A percentile compares a stretch with the other conserved stretches of the same genome.
Evolutionary conservation across 2,329 filamentous ascomycete genomes (phyloP).

Genomic region (Aspergillus jensenii): DNA sequence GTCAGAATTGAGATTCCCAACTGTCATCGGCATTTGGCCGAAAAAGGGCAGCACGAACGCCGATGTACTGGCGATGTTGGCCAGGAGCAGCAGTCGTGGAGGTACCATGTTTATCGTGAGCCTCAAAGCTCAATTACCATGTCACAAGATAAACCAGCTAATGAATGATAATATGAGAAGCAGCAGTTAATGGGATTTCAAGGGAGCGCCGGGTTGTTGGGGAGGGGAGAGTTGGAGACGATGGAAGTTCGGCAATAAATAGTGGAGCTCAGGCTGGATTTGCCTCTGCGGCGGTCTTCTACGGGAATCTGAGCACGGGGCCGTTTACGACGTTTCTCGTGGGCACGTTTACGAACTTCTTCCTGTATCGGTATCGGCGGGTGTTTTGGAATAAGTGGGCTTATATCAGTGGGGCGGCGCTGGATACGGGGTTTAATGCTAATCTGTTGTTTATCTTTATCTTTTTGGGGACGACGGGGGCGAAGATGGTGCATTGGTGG

Average conservation of each 20-base stretch:
- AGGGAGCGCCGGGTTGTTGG: not conserved
- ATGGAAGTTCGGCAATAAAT: not conserved
- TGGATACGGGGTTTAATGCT: conserved; percentile 63
- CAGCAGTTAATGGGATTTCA: no score
- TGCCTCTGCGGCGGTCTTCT: conserved; percentile 55
- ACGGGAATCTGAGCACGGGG: conserved; percentile 62
- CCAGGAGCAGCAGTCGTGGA: not conserved
- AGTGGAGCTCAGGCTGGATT: conserved; percentile 31
- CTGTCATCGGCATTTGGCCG: not conserved
- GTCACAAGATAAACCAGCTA: not conserved
- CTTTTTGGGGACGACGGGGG: conserved; percentile 57
- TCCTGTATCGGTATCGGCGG: conserved; percentile 56
- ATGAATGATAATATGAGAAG: not conserved
- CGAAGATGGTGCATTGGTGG: conserved; percentile 65
- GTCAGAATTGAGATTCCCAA: not conserved
- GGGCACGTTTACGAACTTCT: conserved; percentile 62
- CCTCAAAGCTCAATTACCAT: not conserved
- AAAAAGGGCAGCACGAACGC: not conserved
- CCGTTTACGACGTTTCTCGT: conserved; percentile 58
- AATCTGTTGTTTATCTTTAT: conserved; percentile 63
- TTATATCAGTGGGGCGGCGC: conserved; percentile 61
- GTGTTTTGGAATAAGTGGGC: conserved; percentile 61
- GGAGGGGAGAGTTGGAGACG: not conserved
- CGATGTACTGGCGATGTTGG: not conserved
- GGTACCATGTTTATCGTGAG: not conserved